Percentiles rank a stretch among this genome's conserved stretches.
Conservation (phyloP, 352 stramenopile species). For the Phytophthora kernoviae region DNA sequence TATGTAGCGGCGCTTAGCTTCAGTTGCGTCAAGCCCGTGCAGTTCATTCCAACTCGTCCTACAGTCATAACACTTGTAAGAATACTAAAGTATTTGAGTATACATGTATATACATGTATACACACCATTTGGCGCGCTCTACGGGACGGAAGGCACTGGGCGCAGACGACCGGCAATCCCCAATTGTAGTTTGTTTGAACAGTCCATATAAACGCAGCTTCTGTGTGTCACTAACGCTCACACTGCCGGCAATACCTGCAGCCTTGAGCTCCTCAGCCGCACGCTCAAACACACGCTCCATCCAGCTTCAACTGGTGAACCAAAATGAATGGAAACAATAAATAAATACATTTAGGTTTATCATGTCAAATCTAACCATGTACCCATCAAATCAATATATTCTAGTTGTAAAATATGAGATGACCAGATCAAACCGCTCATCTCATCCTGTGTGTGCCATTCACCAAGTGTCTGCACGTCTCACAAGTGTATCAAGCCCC, state of each 20-base stretch:
- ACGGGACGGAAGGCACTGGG: conserved; percentile 65
- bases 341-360: not conserved
- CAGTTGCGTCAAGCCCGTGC: conserved; percentile 34
- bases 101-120: not conserved
- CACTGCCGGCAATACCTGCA: conserved; percentile 21
- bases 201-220: conserved; percentile 82
- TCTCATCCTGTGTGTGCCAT: conserved; percentile 15
- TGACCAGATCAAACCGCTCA: conserved; percentile 5
- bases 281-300: conserved; percentile 52
- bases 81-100: not conserved
- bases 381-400: too few species aligned
- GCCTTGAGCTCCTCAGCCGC: conserved; percentile 49
- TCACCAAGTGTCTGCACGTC: conserved; percentile 12
- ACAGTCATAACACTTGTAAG: conserved; percentile 1
- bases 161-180: conserved; percentile 59
- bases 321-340: not conserved
- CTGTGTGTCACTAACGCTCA: conserved; percentile 60
- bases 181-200: conserved; percentile 79
- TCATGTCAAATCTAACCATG: too few species aligned
- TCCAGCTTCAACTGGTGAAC: conserved; percentile 32
- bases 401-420: too few species aligned
- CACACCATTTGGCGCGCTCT: conserved; percentile 67
- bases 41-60: conserved; percentile 64
- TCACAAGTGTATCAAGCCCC: conserved; percentile 8
- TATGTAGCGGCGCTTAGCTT: conserved; percentile 61